Percentiles rank a stretch among this genome's conserved stretches.
Evolutionary conservation across 176 grass and related monocot species (phyloP).

Genomic region (Carex kokanica): DNA sequence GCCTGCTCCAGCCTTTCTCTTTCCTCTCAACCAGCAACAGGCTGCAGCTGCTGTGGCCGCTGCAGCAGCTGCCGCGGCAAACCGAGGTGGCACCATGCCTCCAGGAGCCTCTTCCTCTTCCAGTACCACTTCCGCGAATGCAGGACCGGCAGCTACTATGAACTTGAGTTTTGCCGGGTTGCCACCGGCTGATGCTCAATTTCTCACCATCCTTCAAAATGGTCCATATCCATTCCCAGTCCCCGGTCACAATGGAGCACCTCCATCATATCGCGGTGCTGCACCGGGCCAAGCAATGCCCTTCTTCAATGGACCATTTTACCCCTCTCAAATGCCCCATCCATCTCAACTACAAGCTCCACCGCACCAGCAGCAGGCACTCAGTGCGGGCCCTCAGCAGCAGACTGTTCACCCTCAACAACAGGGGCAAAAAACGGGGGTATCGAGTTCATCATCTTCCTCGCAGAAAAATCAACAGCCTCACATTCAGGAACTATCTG

Average conservation of each 20-base stretch:
- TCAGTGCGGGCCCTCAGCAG: conserved; percentile 36
- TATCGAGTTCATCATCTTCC: conserved; percentile 47
- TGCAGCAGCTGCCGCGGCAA: conserved; percentile 45
- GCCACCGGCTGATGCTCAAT: conserved; percentile 61
- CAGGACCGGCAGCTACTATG: conserved; percentile 46
- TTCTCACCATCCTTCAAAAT: conserved; percentile 78
- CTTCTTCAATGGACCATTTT: conserved; percentile 78
- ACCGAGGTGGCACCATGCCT: conserved; percentile 37
- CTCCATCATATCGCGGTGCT: conserved; percentile 60
- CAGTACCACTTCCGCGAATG: conserved; percentile 29
- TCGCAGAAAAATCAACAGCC: conserved; percentile 72
- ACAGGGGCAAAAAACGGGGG: conserved; percentile 42
- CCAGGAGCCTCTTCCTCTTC: conserved; percentile 33
- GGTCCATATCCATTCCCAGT: conserved; percentile 63
- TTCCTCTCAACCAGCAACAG: conserved; percentile 82
- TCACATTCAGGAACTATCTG: conserved; percentile 49
- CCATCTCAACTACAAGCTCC: conserved; percentile 62
- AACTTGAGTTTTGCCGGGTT: conserved; percentile 86
- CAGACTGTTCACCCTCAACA: conserved; percentile 43
- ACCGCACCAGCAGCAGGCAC: conserved; percentile 62
- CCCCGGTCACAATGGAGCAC: conserved; percentile 53
- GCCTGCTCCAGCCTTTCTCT: conserved; percentile 76
- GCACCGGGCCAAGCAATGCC: conserved; percentile 63
- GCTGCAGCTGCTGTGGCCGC: conserved; percentile 41
- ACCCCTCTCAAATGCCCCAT: conserved; percentile 75